Evolutionary conservation across 225 moss, liverwort and hornwort genomes (phyloP).

Genomic region (Physcomitrellopsis africana): DNA sequence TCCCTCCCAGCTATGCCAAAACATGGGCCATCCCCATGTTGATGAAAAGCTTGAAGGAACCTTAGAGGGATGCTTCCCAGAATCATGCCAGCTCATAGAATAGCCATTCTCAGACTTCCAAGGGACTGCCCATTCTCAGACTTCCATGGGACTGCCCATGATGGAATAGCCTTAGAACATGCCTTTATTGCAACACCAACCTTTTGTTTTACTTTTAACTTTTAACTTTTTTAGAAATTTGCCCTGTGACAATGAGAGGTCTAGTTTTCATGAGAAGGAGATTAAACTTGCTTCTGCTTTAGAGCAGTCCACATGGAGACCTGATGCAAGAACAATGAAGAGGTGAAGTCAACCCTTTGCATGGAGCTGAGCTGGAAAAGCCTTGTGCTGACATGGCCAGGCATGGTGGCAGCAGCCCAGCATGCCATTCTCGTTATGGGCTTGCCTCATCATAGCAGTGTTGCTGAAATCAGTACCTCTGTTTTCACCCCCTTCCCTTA

Average conservation of each 20-base stretch:
- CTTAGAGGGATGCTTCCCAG: not conserved
- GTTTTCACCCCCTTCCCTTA: not conserved
- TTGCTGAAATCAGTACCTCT: not conserved
- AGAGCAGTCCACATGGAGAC: too few species aligned
- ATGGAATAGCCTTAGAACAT: not conserved
- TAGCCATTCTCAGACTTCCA: too few species aligned
- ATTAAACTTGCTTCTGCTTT: too few species aligned
- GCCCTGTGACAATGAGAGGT: too few species aligned
- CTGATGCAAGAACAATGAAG: not conserved
- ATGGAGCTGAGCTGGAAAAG: not conserved
- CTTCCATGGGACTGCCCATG: too few species aligned
- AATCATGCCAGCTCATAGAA: not conserved
- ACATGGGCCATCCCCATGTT: too few species aligned
- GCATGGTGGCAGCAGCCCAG: not conserved
- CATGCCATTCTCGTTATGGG: not conserved
- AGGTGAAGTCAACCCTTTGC: not conserved
- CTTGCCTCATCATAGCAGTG: not conserved
- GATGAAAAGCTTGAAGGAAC: too few species aligned
- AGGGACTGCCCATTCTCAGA: too few species aligned
- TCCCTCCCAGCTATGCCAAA: too few species aligned
- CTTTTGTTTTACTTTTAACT: too few species aligned
- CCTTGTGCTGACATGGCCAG: not conserved
- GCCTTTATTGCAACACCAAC: not conserved
- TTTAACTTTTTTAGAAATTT: too few species aligned
- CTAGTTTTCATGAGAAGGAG: too few species aligned